Conservation (phyloP, 805 yeast species). For the Saccharomyces paradoxus region DNA sequence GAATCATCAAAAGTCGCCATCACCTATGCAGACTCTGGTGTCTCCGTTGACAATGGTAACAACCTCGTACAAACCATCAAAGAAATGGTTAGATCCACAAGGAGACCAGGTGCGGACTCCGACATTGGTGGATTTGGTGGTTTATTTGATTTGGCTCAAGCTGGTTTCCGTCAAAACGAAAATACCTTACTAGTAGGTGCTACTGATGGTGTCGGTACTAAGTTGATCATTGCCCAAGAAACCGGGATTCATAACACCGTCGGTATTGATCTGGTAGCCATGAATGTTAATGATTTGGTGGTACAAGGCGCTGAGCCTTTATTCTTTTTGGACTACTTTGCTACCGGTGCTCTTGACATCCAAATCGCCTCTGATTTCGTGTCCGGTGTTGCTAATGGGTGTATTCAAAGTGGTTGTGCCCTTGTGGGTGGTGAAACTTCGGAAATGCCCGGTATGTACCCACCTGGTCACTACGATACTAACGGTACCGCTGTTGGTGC, state of each 20-base stretch:
- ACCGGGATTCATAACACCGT: conserved; percentile 90
- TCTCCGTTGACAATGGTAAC: conserved; percentile 94
- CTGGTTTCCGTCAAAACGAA: conserved; percentile 63
- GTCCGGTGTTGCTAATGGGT: conserved; percentile 92
- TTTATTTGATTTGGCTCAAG: conserved; percentile 77
- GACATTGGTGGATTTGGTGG: conserved; percentile 99
- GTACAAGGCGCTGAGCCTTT: conserved; percentile 99
- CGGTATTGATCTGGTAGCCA: conserved; percentile 96
- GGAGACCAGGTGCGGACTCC: conserved; percentile 93
- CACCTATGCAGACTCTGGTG: conserved; percentile 95
- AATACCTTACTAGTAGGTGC: conserved; percentile 89
- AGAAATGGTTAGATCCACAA: conserved; percentile 81
- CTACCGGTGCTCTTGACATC: conserved; percentile 86
- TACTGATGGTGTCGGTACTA: conserved; percentile 98
- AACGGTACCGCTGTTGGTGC: conserved; percentile 99
- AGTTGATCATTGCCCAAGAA: conserved; percentile 87
- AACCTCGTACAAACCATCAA: conserved; percentile 83
- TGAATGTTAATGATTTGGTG: conserved; percentile 95
- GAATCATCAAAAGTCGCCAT: conserved; percentile 32
- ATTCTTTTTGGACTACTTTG: conserved; percentile 90
- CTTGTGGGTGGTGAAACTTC: conserved; percentile 98
- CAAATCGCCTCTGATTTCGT: conserved; percentile 81
- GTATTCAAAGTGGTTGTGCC: conserved; percentile 92
- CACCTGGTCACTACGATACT: conserved; percentile 91
- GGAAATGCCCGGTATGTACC: conserved; percentile 99